Base-by-base conservation (phyloP, 2,329 filamentous ascomycete genomes). In the Knufia petricola region DNA sequence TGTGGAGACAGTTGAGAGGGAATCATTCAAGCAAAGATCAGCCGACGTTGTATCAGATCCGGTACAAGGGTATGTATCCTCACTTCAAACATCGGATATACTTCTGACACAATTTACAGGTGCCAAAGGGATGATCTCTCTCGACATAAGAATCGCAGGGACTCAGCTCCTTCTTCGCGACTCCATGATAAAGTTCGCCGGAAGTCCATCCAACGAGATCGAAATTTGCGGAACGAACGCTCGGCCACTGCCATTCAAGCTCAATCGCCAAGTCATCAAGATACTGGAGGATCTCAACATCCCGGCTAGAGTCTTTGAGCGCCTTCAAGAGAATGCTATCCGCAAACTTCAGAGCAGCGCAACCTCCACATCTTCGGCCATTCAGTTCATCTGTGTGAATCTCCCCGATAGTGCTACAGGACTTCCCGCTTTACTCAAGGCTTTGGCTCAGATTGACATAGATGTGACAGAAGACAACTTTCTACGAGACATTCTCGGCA, bases 221-320 rank as follows among this genome's bases (percentile, higher is more conserved):
- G 85, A 84, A 51, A 85, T 88, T 38, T 89, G 84, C 59, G 84
- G 83, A 40, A 74, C 78, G 36, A 81, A 79, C 0, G 79, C 78
- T 31, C 78, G 74, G 44, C 81, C 85, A 0, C 72, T 90, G 4
- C 77, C 77, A 0, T 71, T 89, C 55, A 77, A 81, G 15, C 73
- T 94, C 1, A 94, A 94, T 59, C 79, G 84, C 1, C 85, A 86
- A 55, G 72, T 89, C 52, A 87, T 94, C 66, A 94, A 94, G 61
- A 87, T 94, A 3, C 64, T 94, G 1, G 87, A 94, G 59, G 87
- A 94, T 55, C 79, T 90, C 63, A 74, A 75, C 0, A 79, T 84
- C 0, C 61, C 70, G 0, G 59, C 67, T 1, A 49, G 64, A 0
- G 82, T 77, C 61, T 90, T 94, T 55, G 60, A 83, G 9, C 59